A percentile compares a stretch with the other conserved stretches of the same genome.
phyloP scores from a whole-genome alignment of 2,329 filamentous ascomycete species.

The Cercospora sojina region DNA sequence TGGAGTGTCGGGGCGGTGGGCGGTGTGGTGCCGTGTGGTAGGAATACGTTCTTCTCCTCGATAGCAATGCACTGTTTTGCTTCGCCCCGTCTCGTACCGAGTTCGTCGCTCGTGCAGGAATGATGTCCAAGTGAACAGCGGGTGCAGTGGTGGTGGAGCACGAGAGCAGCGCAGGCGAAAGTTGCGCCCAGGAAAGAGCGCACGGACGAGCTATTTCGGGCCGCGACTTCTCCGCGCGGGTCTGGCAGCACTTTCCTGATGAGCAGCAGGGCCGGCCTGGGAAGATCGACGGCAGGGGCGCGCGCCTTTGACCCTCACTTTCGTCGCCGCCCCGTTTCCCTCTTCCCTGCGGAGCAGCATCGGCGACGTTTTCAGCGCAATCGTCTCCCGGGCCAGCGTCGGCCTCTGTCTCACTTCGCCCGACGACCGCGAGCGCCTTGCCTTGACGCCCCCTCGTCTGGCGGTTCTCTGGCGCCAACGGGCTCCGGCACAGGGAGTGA shows the following conservation, averaged over 20 bases:
- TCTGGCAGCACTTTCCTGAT: background rate
- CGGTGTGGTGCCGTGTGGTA: background rate
- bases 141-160: background rate
- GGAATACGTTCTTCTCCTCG: background rate
- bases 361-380: background rate
- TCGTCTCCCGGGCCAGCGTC: background rate
- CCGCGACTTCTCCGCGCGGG: slow-evolving; percentile 3
- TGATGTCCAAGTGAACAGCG: background rate
- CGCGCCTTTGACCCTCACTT: slow-evolving; percentile 3
- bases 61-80: background rate
- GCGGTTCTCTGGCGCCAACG: slow-evolving; percentile 9
- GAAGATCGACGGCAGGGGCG: background rate
- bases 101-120: background rate
- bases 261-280: background rate
- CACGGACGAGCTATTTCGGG: background rate
- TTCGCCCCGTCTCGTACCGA: background rate
- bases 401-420: slow-evolving; percentile 7
- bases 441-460: background rate
- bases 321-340: background rate
- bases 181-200: background rate
- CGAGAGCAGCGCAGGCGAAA: background rate
- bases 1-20: background rate
- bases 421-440: slow-evolving; percentile 1
- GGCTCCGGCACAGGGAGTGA: background rate
- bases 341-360: background rate